phyloP scores from a whole-genome alignment of 129 eudicot genomes.

The Chrysanthemum seticuspe region DNA sequence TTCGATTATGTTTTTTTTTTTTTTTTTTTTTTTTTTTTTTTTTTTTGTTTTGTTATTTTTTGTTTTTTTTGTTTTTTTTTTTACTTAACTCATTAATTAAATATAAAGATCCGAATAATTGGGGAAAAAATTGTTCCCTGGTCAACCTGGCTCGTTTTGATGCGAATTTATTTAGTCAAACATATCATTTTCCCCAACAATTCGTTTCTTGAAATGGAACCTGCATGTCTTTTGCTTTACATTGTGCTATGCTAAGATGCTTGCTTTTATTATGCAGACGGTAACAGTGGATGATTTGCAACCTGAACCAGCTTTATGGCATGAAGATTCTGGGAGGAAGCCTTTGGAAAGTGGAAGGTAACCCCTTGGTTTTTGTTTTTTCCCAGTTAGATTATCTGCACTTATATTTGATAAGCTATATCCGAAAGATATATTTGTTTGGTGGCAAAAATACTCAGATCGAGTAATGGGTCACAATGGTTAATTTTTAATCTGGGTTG shows the following conservation, averaged over 20 bases:
- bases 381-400: neutral
- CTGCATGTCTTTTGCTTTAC: neutral
- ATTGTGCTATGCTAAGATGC: neutral
- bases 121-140: too few relatives aligned
- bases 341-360: slow-evolving; percentile 63
- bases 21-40: too few relatives aligned
- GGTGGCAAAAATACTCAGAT: neutral
- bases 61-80: too few relatives aligned
- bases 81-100: too few relatives aligned
- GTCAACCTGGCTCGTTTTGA: too few relatives aligned
- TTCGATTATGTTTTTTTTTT: too few relatives aligned
- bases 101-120: too few relatives aligned
- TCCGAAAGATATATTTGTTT: too few relatives aligned
- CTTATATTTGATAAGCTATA: neutral
- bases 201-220: neutral
- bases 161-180: too few relatives aligned
- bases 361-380: neutral
- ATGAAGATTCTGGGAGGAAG: slow-evolving; percentile 67
- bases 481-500: neutral
- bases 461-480: neutral
- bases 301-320: slow-evolving; percentile 72
- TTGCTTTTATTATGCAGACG: slow-evolving; percentile 28
- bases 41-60: too few relatives aligned
- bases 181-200: neutral
- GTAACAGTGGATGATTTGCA: slow-evolving; percentile 55